phyloP scores from a whole-genome alignment of 2,329 filamentous ascomycete genomes.

The Verticillium alfalfae region DNA sequence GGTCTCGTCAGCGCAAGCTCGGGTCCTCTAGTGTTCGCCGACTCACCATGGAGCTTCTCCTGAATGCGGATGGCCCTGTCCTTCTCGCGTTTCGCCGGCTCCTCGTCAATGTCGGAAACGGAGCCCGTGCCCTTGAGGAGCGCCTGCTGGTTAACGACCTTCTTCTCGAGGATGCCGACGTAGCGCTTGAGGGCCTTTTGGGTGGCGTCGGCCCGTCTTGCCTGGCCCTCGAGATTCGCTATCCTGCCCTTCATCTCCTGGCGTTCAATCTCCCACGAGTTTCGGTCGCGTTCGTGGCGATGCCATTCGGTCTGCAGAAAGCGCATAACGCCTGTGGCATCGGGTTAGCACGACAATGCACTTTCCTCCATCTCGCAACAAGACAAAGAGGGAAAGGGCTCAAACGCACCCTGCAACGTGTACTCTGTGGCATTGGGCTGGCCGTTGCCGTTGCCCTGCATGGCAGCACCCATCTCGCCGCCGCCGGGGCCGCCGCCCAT shows the following conservation, averaged over 20 bases:
- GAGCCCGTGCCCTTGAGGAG: conserved; percentile 56
- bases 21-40: neutral
- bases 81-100: conserved; percentile 38
- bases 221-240: conserved; percentile 86
- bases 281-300: conserved; percentile 92
- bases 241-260: conserved; percentile 99
- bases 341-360: neutral
- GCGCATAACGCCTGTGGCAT: conserved; percentile 79
- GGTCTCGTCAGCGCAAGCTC: neutral
- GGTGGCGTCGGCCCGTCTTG: conserved; percentile 77
- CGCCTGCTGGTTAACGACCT: conserved; percentile 74
- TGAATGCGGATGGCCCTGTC: conserved; percentile 48
- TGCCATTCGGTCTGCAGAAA: conserved; percentile 99
- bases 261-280: conserved; percentile 97
- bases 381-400: neutral
- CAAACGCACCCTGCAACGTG: conserved; percentile 46
- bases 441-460: conserved; percentile 39
- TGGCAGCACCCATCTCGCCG: conserved; percentile 28
- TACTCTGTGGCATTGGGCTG: conserved; percentile 57
- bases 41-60: conserved; percentile 38
- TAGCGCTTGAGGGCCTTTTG: conserved; percentile 89
- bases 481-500: conserved; percentile 35
- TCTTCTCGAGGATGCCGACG: conserved; percentile 81
- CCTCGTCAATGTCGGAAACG: conserved; percentile 31
- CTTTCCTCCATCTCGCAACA: neutral